These are phyloP conservation scores for Carnegiea gigantea DNA, from an alignment of 179 eudicot genomes.

Conservation along the genomic window DNA sequence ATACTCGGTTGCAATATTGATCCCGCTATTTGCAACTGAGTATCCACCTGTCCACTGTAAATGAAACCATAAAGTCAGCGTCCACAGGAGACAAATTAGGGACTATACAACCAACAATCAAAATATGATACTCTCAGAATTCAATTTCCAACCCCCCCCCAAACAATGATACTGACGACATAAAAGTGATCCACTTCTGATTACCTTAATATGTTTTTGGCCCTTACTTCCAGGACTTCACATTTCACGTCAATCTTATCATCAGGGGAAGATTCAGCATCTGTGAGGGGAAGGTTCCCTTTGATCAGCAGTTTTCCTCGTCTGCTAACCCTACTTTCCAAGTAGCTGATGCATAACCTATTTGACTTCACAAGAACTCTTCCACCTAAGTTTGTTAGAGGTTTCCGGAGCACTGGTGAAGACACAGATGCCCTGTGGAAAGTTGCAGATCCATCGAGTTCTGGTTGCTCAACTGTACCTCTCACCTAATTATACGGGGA, in stretches of 20 bases:
- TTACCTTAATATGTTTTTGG: constrained; percentile 85
- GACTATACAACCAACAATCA: constrained; percentile 11
- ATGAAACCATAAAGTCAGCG: constrained; percentile 21
- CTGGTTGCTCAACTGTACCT: constrained; percentile 98
- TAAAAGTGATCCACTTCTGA: not conserved
- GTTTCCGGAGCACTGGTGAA: constrained; percentile 93
- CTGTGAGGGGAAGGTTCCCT: constrained; percentile 86
- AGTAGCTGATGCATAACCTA: constrained; percentile 75
- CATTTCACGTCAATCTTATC: constrained; percentile 97
- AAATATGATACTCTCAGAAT: not conserved
- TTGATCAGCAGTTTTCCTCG: constrained; percentile 83
- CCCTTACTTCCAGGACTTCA: constrained; percentile 90
- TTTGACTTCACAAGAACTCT: constrained; percentile 86
- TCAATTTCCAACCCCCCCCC: not conserved
- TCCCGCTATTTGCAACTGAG: constrained; percentile 89
- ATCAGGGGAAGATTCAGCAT: constrained; percentile 72
- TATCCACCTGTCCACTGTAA: constrained; percentile 94
- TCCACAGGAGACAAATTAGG: constrained; percentile 3
- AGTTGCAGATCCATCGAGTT: constrained; percentile 95
- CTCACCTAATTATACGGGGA: constrained; percentile 54
- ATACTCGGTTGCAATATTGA: constrained; percentile 95
- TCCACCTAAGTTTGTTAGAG: constrained; percentile 91
- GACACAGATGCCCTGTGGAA: constrained; percentile 95
- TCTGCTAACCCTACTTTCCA: constrained; percentile 96
- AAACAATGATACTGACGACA: not conserved